Evolutionary conservation across 352 stramenopile genomes (phyloP), one percentile per base, ranked within the genome.

Genomic region (Phytopythium chamaehyphon): DNA sequence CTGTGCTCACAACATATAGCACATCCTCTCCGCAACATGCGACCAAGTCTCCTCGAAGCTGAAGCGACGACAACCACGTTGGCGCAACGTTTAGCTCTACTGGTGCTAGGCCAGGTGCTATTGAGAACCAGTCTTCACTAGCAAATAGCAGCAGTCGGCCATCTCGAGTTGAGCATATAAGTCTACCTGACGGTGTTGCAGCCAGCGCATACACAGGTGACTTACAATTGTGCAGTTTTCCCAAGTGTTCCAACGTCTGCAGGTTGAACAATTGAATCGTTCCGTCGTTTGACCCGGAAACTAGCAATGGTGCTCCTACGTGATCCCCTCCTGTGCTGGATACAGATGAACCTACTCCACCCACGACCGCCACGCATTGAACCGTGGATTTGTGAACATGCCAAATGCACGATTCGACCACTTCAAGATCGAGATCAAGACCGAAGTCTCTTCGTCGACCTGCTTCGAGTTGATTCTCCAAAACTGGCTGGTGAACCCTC

Each of bases 81-180:
- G 62, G 48, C 15, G 69, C 55, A 24, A 89, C 53, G 21, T 65
- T 57, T 19, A 86, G 54, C 48, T 86, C 72, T 2, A 58, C 61
- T 6, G 54, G 64, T 9, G 45, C 14, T 23, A 43, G 33, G 15
- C 28, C 50, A 16, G 23, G 15, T 14, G 7, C 1, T 4, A 14
- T 6, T 9, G 8, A 40, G 40, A 6, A 49, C 10, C 52, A 40
- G 26, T 43, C 51, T 5, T 70, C 14, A 18, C 79, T 59, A 10
- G 50, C 58, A 51, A 78, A 85, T 3, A 78, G 49, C 16, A 88
- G 54, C 16, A 91, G 36, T 1, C 71, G 71, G 1, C 81, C 77
- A 26, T 91, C 77, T 1, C 82, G 72, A 5, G 77, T 88, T n/a
- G 80, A 85, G 42, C 71, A 83, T 0, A 86, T 56, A n/a, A 91